Percentiles rank a stretch among this genome's conserved stretches.
Conservation (phyloP, 441 rosid genomes). For the Geranium incanum region DNA sequence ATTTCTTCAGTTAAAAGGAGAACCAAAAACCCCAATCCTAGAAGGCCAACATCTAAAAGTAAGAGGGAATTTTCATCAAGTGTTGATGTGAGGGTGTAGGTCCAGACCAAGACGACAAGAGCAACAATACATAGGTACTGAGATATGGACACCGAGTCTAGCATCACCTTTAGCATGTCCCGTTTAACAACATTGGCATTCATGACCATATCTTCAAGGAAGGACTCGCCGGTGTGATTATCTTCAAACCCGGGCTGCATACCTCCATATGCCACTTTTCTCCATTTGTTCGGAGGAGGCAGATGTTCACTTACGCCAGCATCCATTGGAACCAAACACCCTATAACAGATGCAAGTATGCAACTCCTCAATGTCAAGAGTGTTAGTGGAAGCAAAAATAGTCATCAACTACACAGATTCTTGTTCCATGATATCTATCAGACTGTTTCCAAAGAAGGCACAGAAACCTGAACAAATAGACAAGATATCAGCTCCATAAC, state of each 20-base stretch:
- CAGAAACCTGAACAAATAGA: too few relatives aligned
- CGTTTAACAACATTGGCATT: constrained; percentile 75
- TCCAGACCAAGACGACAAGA: constrained; percentile 71
- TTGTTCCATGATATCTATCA: too few relatives aligned
- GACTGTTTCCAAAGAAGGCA: too few relatives aligned
- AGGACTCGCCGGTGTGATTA: constrained; percentile 71
- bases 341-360: constrained; percentile 4
- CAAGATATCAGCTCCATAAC: too few relatives aligned
- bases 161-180: constrained; percentile 63
- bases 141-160: constrained; percentile 66
- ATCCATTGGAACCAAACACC: constrained; percentile 23
- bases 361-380: neutral
- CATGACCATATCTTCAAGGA: constrained; percentile 78
- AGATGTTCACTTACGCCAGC: constrained; percentile 19
- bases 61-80: constrained; percentile 54
- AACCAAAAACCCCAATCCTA: constrained; percentile 50
- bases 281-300: constrained; percentile 55
- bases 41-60: constrained; percentile 54
- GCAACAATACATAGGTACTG: constrained; percentile 73
- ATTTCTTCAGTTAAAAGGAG: constrained; percentile 62
- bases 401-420: too few relatives aligned
- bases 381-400: neutral
- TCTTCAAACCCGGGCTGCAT: constrained; percentile 85
- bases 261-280: constrained; percentile 80
- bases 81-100: constrained; percentile 54